These are phyloP conservation scores for Cylindricascospora bacillispora DNA, from an alignment of 1,139 yeast genomes.

Conservation along the genomic window DNA sequence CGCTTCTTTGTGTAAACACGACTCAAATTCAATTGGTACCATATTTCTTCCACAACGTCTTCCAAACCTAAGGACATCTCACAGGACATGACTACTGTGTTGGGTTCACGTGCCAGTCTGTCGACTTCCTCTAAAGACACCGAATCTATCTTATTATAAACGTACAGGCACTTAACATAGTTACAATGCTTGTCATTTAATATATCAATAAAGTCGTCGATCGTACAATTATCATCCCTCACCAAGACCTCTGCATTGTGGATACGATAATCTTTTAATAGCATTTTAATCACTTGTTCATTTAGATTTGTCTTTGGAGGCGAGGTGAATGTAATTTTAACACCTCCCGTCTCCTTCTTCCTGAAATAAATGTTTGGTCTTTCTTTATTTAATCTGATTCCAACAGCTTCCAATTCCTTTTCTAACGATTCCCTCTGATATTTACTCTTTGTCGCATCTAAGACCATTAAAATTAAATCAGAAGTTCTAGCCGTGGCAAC, in stretches of 20 bases:
- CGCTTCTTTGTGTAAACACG: constrained; percentile 80
- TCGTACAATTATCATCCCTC: constrained; percentile 78
- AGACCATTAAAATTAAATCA: constrained; percentile 80
- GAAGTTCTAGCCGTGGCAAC: constrained; percentile 94
- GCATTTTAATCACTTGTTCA: constrained; percentile 65
- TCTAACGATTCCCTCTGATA: constrained; percentile 83
- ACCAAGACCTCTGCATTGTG: constrained; percentile 90
- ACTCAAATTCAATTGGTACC: constrained; percentile 74
- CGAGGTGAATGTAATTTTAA: constrained; percentile 64
- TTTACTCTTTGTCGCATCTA: constrained; percentile 88
- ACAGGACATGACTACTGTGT: constrained; percentile 89
- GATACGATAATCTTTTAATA: constrained; percentile 75
- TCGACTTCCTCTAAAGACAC: constrained; percentile 93
- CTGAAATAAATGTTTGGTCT: constrained; percentile 75
- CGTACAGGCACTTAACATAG: constrained; percentile 84
- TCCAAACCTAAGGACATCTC: constrained; percentile 75
- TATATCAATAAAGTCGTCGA: constrained; percentile 89
- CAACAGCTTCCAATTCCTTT: constrained; percentile 84
- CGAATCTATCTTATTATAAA: constrained; percentile 89
- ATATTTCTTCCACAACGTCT: constrained; percentile 82
- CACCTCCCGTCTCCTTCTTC: constrained; percentile 81
- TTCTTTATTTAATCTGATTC: constrained; percentile 72
- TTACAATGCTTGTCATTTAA: constrained; percentile 79
- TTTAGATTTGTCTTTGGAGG: constrained; percentile 67
- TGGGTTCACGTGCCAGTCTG: constrained; percentile 79